phyloP scores from a whole-genome alignment of 1,284 basidiomycete species.

The Cryptococcus sp. region DNA sequence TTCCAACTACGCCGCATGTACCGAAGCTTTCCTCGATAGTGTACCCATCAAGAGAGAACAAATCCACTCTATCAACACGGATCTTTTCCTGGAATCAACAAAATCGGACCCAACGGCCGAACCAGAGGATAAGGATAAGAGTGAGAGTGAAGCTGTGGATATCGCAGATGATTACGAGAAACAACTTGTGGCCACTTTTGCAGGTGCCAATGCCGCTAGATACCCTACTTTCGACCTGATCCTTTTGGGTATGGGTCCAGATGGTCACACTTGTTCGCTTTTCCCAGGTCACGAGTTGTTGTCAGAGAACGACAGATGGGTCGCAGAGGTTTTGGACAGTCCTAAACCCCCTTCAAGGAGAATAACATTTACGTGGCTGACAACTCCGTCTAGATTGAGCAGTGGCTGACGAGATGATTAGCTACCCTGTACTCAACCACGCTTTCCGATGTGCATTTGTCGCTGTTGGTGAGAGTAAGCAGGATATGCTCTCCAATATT shows the following conservation, averaged over 20 bases:
- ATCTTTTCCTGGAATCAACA: constrained; percentile 55
- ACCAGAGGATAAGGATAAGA: constrained; percentile 22
- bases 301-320: constrained; percentile 82
- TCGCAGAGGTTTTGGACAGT: constrained; percentile 85
- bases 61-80: constrained; percentile 78
- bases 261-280: constrained; percentile 93
- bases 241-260: constrained; percentile 86
- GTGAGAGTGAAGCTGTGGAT: constrained; percentile 65
- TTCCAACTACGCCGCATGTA: constrained; percentile 81
- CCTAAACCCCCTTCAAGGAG: constrained; percentile 89
- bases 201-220: constrained; percentile 78
- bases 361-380: constrained; percentile 59
- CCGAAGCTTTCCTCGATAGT: constrained; percentile 71
- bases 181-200: constrained; percentile 84
- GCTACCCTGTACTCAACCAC: constrained; percentile 85
- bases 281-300: constrained; percentile 89
- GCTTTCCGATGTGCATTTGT: constrained; percentile 84
- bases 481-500: constrained; percentile 66
- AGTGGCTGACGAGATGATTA: constrained; percentile 7
- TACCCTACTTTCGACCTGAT: constrained; percentile 95
- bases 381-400: neutral
- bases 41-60: constrained; percentile 67
- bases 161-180: constrained; percentile 90
- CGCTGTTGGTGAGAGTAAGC: constrained; percentile 76
- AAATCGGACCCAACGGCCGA: constrained; percentile 48